Evolutionary conservation across 345 rosid genomes (phyloP).

Genomic region (Stellera chamaejasme): DNA sequence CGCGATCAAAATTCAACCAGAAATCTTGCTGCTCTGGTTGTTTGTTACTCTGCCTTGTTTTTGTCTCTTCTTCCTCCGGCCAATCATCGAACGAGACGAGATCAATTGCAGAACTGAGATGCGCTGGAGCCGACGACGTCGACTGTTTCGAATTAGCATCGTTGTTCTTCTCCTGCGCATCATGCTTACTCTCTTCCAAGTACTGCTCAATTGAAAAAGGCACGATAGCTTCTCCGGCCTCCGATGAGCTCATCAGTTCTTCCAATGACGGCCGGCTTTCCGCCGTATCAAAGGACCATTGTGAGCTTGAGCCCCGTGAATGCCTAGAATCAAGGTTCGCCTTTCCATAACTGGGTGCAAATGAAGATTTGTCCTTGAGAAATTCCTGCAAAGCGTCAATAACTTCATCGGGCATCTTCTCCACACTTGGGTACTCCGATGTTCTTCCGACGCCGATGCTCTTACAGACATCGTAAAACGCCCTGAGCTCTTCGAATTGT

Average conservation of each 20-base stretch:
- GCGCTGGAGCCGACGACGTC: slow-evolving; percentile 14
- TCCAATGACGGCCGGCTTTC: slow-evolving; percentile 21
- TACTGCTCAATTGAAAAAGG: slow-evolving; percentile 28
- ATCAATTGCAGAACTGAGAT: slow-evolving; percentile 10
- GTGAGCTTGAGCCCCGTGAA: not conserved
- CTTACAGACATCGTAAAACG: slow-evolving; percentile 51
- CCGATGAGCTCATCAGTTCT: slow-evolving; percentile 41
- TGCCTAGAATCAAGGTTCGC: slow-evolving; percentile 14
- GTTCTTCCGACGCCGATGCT: slow-evolving; percentile 50
- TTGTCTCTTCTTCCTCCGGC: slow-evolving; percentile 13
- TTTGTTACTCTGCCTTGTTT: slow-evolving; percentile 5
- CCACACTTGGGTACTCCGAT: slow-evolving; percentile 77
- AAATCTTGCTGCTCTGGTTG: slow-evolving; percentile 7
- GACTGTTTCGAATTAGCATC: slow-evolving; percentile 26
- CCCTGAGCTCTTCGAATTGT: slow-evolving; percentile 59
- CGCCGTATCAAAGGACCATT: slow-evolving; percentile 11
- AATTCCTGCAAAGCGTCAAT: slow-evolving; percentile 70
- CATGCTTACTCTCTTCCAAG: slow-evolving; percentile 17
- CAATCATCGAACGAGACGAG: slow-evolving; percentile 34
- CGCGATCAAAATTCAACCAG: slow-evolving; percentile 10
- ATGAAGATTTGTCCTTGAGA: slow-evolving; percentile 63
- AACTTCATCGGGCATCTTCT: slow-evolving; percentile 63
- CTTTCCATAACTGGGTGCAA: slow-evolving; percentile 21
- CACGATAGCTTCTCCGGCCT: slow-evolving; percentile 16
- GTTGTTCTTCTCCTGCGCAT: slow-evolving; percentile 9